Percentiles rank a stretch among this genome's conserved stretches.
Evolutionary conservation across 345 rosid species (phyloP).

Genomic region (Hirschfeldia incana): DNA sequence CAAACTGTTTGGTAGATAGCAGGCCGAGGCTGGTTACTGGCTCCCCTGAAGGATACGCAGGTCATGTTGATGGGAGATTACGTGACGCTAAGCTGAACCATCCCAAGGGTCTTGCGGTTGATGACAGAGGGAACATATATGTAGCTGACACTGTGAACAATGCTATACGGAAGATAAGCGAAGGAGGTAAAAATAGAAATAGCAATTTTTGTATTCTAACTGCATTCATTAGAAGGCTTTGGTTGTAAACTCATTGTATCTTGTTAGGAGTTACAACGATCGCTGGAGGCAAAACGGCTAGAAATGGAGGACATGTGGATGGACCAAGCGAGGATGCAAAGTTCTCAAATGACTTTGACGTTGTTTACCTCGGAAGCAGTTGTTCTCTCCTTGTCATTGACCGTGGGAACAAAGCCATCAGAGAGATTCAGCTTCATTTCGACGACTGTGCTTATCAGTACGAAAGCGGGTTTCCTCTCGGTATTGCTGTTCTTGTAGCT

Average conservation of each 20-base stretch:
- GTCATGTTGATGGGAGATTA: slow-evolving; percentile 85
- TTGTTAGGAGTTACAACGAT: slow-evolving; percentile 89
- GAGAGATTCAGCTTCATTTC: slow-evolving; percentile 97
- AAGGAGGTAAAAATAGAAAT: slow-evolving; percentile 53
- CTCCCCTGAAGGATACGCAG: slow-evolving; percentile 81
- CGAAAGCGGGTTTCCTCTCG: slow-evolving; percentile 91
- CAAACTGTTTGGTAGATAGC: slow-evolving; percentile 40
- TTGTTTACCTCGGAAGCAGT: slow-evolving; percentile 94
- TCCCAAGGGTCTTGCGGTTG: slow-evolving; percentile 89
- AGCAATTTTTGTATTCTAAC: neutral
- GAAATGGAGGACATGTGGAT: slow-evolving; percentile 87
- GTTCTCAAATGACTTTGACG: slow-evolving; percentile 93
- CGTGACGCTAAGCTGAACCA: slow-evolving; percentile 97
- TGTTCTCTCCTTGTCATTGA: slow-evolving; percentile 95
- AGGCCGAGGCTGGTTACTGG: slow-evolving; percentile 89
- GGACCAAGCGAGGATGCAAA: slow-evolving; percentile 99
- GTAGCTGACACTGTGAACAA: slow-evolving; percentile 86
- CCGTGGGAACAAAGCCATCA: slow-evolving; percentile 87
- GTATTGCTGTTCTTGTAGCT: slow-evolving; percentile 88
- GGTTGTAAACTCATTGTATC: neutral
- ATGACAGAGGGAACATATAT: slow-evolving; percentile 93
- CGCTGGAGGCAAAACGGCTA: slow-evolving; percentile 85
- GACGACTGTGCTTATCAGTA: slow-evolving; percentile 99
- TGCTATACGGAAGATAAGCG: slow-evolving; percentile 96
- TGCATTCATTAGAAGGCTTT: neutral